These are phyloP conservation scores for Aegilops umbellulata DNA, from an alignment of 176 grass and related monocot species.

Conservation along the genomic window DNA sequence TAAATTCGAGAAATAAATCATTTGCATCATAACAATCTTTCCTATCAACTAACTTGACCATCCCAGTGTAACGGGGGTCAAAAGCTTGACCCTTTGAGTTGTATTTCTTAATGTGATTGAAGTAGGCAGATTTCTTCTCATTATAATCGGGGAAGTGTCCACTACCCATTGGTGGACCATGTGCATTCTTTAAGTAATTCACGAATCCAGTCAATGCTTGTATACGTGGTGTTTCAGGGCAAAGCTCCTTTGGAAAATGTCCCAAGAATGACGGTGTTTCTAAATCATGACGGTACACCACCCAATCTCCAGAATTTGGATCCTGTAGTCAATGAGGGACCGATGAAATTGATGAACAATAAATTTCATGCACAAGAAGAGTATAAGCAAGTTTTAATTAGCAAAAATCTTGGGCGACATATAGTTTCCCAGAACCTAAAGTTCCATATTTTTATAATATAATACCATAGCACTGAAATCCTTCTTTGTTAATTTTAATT, in stretches of 20 bases:
- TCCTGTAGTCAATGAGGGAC: constrained; percentile 14
- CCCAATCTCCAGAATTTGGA: constrained; percentile 37
- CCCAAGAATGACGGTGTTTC: constrained; percentile 15
- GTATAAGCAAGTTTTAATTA: not conserved
- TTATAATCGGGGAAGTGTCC: constrained; percentile 25
- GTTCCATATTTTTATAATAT: not conserved
- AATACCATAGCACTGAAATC: not conserved
- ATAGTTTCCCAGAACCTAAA: not conserved
- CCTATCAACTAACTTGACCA: not conserved
- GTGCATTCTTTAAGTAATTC: not conserved
- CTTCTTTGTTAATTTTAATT: too few species aligned
- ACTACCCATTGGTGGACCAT: constrained; percentile 40
- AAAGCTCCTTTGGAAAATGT: constrained; percentile 16
- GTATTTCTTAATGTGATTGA: constrained; percentile 21
- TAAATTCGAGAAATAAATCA: not conserved
- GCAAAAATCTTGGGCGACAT: not conserved
- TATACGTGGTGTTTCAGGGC: not conserved
- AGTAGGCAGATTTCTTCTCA: constrained; percentile 27
- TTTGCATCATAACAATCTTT: not conserved
- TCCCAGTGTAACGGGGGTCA: not conserved
- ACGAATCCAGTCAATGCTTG: constrained; percentile 22
- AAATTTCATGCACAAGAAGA: not conserved
- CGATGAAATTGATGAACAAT: not conserved
- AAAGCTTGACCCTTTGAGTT: constrained; percentile 1
- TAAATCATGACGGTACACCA: constrained; percentile 35